Base-by-base conservation (phyloP, 1,139 yeast species). In the Pichia sp. region DNA sequence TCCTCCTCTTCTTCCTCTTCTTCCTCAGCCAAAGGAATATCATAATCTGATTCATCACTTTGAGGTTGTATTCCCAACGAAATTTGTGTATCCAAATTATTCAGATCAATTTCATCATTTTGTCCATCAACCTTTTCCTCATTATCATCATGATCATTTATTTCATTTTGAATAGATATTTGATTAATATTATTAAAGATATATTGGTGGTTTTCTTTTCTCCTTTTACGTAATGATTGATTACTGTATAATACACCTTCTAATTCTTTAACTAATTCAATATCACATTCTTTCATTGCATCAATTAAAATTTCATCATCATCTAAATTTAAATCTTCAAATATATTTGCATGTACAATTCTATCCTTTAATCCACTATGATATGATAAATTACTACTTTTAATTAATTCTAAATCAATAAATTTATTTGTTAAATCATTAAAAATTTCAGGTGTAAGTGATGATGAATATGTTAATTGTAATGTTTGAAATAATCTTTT, bases 321-420 rank as follows among this genome's bases (percentile, higher is more conserved):
- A 23, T 27, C 32, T 12, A 24, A 33, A 11, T 37, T 39, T 10
- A 52, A 48, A 23, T 32, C 35, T 22, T 32, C 11, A 22, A 32
- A 32, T 32, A 45, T 43, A 7, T 43, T 45, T 3, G 53, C 40
- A 6, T 41, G 36, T 7, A 44, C 36, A 4, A 43, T 43, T 10
- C 48, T 25, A 24, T 41, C 32, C 8, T 36, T 37, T n/a, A 46
- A n/a, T 4, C 51, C 52, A 3, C 28, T 12, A 9, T 27, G 31
- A 8, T 42, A 23, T n/a, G 47, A 35, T 10, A 42, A 32, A 11
- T 45, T 37, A 8, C 63, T 50, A n/a, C 50, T 51, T 42, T 56
- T 59, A 12, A 53, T 49, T 42, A 68, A 51, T 35, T 72, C 61
- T 26, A 61, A 63, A 29, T 55, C 56, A 9, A 73, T 51, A 48